Conservation (phyloP, 2,329 filamentous ascomycete species). For the Akanthomyces muscarius region DNA sequence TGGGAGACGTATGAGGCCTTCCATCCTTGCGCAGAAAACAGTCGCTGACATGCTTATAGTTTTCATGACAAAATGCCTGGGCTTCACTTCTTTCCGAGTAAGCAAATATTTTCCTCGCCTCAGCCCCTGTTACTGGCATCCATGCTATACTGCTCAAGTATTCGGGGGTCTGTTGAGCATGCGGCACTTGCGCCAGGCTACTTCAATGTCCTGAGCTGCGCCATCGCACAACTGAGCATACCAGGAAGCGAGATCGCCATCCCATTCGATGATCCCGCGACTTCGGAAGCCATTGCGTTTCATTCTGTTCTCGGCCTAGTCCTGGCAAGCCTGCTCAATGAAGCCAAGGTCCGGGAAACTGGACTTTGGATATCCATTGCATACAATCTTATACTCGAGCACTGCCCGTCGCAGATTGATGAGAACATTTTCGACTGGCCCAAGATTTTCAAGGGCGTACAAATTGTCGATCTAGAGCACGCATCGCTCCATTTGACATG, state of each 20-base stretch:
- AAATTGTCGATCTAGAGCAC: constrained; percentile 43
- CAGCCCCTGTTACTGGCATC: constrained; percentile 40
- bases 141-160: constrained; percentile 41
- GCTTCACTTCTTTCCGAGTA: constrained; percentile 41
- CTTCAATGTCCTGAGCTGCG: constrained; percentile 34
- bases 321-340: constrained; percentile 37
- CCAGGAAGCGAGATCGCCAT: constrained; percentile 29
- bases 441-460: constrained; percentile 34
- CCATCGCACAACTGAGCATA: constrained; percentile 38
- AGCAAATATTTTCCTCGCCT: constrained; percentile 39
- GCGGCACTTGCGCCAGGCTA: constrained; percentile 36
- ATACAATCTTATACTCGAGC: constrained; percentile 38
- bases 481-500: constrained; percentile 39
- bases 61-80: constrained; percentile 43
- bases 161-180: constrained; percentile 29
- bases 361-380: constrained; percentile 42
- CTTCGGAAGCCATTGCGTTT: constrained; percentile 38
- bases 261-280: constrained; percentile 22
- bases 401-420: constrained; percentile 37
- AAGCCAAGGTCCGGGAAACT: constrained; percentile 39
- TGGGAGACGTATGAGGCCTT: constrained; percentile 27
- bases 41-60: constrained; percentile 26
- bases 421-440: constrained; percentile 38
- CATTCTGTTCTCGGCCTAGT: constrained; percentile 40
- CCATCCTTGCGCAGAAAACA: background rate